Conservation (phyloP, 768 basidiomycete species). For the Pulveroboletus frians region DNA sequence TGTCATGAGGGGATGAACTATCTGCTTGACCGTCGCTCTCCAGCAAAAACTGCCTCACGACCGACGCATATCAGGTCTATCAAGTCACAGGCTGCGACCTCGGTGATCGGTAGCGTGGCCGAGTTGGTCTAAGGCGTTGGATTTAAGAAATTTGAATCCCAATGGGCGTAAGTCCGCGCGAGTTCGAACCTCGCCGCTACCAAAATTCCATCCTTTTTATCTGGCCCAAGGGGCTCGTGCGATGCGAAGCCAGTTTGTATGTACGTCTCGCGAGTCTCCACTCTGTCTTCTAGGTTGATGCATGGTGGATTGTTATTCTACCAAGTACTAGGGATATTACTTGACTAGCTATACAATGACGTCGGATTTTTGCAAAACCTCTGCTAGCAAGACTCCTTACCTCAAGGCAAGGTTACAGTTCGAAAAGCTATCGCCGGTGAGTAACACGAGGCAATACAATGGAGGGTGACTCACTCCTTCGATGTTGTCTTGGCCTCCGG, state of each 20-base stretch:
- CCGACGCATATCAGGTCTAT: background rate
- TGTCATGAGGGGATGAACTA: background rate
- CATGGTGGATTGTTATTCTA: background rate
- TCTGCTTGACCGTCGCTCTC: too few species aligned
- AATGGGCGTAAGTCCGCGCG: conserved; percentile 81
- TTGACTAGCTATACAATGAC: background rate
- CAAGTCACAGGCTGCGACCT: background rate
- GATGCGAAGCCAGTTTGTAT: background rate
- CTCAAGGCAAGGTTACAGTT: background rate
- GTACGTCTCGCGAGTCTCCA: background rate
- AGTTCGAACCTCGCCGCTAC: conserved; percentile 90
- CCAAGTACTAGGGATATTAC: background rate
- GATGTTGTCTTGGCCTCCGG: conserved; percentile 63
- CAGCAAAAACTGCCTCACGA: too few species aligned
- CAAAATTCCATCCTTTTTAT: conserved; percentile 28
- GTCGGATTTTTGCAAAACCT: background rate
- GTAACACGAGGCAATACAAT: conserved; percentile 1
- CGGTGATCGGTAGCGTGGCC: conserved; percentile 60
- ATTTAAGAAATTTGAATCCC: conserved; percentile 78
- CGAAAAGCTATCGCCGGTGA: conserved; percentile 27
- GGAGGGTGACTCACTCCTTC: conserved; percentile 29
- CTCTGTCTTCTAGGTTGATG: background rate
- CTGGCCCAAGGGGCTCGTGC: too few species aligned
- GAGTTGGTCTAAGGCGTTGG: conserved; percentile 91
- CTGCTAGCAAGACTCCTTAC: background rate